These are phyloP conservation scores for Claviceps capensis DNA, from an alignment of 2,329 filamentous ascomycete species.

Conservation along the genomic window DNA sequence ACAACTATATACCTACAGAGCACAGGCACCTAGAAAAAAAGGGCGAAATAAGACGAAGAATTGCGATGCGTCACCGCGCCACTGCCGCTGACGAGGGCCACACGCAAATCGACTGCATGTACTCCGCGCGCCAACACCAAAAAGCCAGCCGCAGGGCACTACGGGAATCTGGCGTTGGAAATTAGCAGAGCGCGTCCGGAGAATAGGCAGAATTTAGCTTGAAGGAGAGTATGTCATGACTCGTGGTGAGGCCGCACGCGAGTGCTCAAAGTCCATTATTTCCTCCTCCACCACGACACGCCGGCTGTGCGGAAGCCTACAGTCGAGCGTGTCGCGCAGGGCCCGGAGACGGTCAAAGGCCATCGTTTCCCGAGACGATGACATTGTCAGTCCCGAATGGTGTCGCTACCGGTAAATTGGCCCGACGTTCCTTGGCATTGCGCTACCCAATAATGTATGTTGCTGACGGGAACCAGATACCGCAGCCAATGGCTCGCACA, in stretches of 20 bases:
- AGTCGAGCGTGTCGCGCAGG: slow-evolving; percentile 2
- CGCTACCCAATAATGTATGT: no score
- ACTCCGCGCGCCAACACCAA: neutral
- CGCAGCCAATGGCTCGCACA: slow-evolving; percentile 15
- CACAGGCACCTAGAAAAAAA: no score
- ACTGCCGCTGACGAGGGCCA: neutral
- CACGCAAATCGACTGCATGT: neutral
- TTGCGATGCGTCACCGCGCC: no score
- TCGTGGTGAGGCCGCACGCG: neutral
- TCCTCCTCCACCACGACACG: slow-evolving; percentile 8
- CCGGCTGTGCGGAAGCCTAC: slow-evolving; percentile 6
- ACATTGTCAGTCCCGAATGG: neutral
- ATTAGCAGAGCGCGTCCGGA: neutral
- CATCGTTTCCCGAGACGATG: slow-evolving; percentile 3
- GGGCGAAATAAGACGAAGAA: no score
- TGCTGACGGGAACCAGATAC: neutral
- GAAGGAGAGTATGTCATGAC: neutral
- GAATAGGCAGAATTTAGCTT: neutral
- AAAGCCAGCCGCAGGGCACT: neutral
- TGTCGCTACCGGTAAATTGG: slow-evolving; percentile 8
- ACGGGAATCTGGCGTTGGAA: neutral
- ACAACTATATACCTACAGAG: no score
- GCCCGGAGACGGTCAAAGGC: neutral
- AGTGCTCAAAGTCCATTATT: slow-evolving; percentile 1
- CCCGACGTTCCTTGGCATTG: neutral